Conservation (phyloP, 2,329 filamentous ascomycete genomes). For the Arthrobotrys entomopaga region DNA sequence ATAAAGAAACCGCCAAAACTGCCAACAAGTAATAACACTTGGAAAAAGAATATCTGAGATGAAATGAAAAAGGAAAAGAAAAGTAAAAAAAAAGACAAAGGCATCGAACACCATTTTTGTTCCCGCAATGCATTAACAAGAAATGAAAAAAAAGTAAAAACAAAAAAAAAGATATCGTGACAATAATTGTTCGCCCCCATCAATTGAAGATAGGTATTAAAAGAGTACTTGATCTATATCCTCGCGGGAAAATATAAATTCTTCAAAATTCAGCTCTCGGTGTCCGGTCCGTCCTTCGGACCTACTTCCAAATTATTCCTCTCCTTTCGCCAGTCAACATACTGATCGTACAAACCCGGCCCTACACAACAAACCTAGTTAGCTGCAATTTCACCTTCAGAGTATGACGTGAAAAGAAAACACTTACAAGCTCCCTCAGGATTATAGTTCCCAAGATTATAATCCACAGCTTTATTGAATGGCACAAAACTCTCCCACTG, state of each 20-base stretch:
- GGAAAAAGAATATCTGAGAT: background rate
- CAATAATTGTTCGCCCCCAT: background rate
- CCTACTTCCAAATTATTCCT: constrained; percentile 27
- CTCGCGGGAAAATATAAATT: background rate
- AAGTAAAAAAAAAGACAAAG: constrained; percentile 7
- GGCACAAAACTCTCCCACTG: constrained; percentile 59
- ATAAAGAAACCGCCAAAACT: background rate
- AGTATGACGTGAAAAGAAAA: background rate
- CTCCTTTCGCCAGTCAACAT: constrained; percentile 58
- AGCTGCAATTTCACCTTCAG: constrained; percentile 12
- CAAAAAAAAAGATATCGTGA: constrained; percentile 1
- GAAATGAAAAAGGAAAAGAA: background rate
- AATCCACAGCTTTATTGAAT: constrained; percentile 58
- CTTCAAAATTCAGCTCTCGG: constrained; percentile 27
- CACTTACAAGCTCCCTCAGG: constrained; percentile 58
- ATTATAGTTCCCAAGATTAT: constrained; percentile 56
- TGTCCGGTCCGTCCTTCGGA: constrained; percentile 45
- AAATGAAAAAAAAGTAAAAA: constrained; percentile 5
- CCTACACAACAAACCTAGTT: constrained; percentile 45
- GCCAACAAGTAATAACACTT: background rate
- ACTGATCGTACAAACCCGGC: constrained; percentile 58
- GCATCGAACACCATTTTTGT: constrained; percentile 31
- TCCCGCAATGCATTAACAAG: constrained; percentile 34
- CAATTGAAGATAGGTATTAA: too few relatives aligned
- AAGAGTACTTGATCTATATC: too few relatives aligned